phyloP scores from a whole-genome alignment of 2,329 filamentous ascomycete genomes.

The Pseudomassariella vexata region DNA sequence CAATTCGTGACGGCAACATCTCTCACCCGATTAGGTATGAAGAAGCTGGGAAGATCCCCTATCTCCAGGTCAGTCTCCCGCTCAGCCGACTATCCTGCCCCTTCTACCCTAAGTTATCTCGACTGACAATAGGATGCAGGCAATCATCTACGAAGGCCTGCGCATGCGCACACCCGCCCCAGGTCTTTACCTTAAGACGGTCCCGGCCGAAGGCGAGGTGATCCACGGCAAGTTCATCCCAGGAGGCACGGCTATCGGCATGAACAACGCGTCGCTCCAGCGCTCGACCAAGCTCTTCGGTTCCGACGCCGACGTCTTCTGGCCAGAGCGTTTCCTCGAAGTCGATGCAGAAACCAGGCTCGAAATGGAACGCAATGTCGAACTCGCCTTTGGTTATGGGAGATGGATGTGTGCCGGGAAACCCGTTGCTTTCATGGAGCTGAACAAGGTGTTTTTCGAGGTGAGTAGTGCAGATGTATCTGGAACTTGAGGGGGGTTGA shows the following conservation, averaged over 20 bases:
- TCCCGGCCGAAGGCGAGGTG: slow-evolving; percentile 20
- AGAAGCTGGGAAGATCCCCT: slow-evolving; percentile 22
- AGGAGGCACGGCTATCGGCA: slow-evolving; percentile 28
- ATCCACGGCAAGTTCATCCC: slow-evolving; percentile 27
- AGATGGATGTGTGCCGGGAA: slow-evolving; percentile 34
- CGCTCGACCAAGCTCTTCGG: slow-evolving; percentile 25
- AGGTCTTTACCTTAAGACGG: slow-evolving; percentile 16
- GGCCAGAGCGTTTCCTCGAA: slow-evolving; percentile 39
- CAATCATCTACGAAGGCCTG: slow-evolving; percentile 28
- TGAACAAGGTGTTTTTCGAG: slow-evolving; percentile 37
- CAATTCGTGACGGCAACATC: slow-evolving; percentile 20
- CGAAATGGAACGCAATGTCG: slow-evolving; percentile 27
- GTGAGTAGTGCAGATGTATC: slow-evolving; percentile 21
- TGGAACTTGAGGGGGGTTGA: not conserved
- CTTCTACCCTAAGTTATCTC: not conserved
- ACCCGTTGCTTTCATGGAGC: slow-evolving; percentile 34
- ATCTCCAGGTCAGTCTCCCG: slow-evolving; percentile 15
- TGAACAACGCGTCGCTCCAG: slow-evolving; percentile 27
- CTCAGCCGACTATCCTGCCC: too few relatives aligned
- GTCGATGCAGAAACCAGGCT: slow-evolving; percentile 20
- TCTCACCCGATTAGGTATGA: slow-evolving; percentile 16
- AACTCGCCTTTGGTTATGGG: slow-evolving; percentile 33
- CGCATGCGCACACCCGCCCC: slow-evolving; percentile 25
- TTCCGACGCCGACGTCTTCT: slow-evolving; percentile 30
- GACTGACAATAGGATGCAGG: slow-evolving; percentile 8